phyloP scores from a whole-genome alignment of 106 monocot genomes.

The Phalaenopsis equestris region DNA sequence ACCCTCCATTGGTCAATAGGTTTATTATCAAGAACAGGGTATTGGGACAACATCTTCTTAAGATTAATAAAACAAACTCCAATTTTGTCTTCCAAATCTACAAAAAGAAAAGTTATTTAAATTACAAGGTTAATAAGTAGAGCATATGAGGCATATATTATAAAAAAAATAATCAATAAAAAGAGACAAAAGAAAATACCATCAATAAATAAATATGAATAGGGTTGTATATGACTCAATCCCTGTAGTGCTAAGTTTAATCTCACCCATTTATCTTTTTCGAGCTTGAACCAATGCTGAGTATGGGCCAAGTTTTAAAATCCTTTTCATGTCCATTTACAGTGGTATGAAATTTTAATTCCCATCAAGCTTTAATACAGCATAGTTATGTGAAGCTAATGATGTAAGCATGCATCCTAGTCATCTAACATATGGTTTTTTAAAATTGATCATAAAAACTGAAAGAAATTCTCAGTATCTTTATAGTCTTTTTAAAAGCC shows the following conservation, averaged over 20 bases:
- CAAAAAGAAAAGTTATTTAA: background rate
- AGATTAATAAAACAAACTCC: background rate
- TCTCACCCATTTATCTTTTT: background rate
- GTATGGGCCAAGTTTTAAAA: background rate
- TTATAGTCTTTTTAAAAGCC: background rate
- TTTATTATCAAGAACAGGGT: slow-evolving; percentile 54
- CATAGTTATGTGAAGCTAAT: background rate
- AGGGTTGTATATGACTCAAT: background rate
- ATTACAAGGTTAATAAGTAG: background rate
- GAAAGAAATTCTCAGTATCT: background rate
- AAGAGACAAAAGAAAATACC: background rate
- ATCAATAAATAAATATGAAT: background rate
- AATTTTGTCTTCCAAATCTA: slow-evolving; percentile 5
- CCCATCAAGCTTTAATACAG: background rate
- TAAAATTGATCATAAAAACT: background rate
- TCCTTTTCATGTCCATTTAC: background rate
- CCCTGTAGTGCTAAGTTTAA: background rate
- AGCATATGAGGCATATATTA: background rate
- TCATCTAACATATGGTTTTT: background rate
- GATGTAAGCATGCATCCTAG: background rate
- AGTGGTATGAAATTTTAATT: background rate
- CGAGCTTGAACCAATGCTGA: background rate
- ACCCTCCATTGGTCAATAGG: slow-evolving; percentile 93
- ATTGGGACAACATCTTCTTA: slow-evolving; percentile 35
- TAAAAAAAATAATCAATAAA: background rate